phyloP scores from a whole-genome alignment of 208 protist species.

The Borovskyia barvae region DNA sequence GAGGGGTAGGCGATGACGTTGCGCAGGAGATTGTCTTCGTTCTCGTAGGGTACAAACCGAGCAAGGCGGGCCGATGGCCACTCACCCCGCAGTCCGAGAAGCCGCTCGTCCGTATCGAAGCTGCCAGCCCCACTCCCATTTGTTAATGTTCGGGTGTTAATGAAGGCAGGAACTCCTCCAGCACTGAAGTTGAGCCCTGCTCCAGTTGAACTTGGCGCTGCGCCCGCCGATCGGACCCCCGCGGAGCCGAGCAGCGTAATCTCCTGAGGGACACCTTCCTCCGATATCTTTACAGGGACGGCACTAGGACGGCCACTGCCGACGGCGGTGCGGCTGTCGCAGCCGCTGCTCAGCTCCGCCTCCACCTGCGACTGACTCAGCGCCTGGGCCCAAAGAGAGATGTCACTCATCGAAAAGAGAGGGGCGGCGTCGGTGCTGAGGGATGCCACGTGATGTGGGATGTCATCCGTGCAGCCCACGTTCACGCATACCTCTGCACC shows the following conservation, averaged over 20 bases:
- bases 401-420: constrained; percentile 68
- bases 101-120: too few species aligned
- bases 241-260: constrained; percentile 8
- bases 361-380: constrained; percentile 68
- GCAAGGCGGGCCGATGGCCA: constrained; percentile 68
- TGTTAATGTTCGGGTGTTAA: constrained; percentile 20
- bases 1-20: constrained; percentile 39
- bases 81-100: too few species aligned
- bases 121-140: too few species aligned
- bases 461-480: constrained; percentile 43
- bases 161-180: background rate
- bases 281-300: constrained; percentile 39
- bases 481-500: constrained; percentile 51
- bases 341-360: constrained; percentile 48
- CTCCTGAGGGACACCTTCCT: constrained; percentile 51
- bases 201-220: background rate
- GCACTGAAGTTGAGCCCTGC: background rate
- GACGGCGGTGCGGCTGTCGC: constrained; percentile 5
- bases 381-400: constrained; percentile 70
- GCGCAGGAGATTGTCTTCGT: constrained; percentile 44
- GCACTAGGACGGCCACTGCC: background rate
- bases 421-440: constrained; percentile 28
- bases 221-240: background rate
- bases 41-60: constrained; percentile 70
- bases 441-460: constrained; percentile 17